Evolutionary conservation across 106 monocot genomes (phyloP).

Genomic region (Acorus gramineus): DNA sequence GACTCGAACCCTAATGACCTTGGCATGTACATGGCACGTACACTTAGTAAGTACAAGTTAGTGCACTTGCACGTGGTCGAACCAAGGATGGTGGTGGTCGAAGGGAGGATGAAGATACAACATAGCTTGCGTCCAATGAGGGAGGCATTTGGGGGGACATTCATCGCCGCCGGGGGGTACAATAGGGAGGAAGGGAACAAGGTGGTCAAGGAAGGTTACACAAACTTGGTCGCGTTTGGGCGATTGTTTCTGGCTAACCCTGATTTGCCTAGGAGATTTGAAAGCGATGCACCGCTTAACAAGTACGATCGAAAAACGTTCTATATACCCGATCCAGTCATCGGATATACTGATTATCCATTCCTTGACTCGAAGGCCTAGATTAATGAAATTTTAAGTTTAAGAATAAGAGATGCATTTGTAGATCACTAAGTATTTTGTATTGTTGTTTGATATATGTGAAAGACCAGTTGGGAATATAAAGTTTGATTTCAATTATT

Average conservation of each 20-base stretch:
- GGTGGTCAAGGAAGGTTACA: constrained; percentile 13
- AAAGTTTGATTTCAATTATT: too few relatives aligned
- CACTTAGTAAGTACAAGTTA: constrained; percentile 18
- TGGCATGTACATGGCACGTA: constrained; percentile 27
- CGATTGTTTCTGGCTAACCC: constrained; percentile 14
- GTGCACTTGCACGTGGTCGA: constrained; percentile 31
- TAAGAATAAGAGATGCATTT: too few relatives aligned
- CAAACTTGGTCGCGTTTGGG: constrained; percentile 32
- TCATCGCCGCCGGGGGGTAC: constrained; percentile 28
- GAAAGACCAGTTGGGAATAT: too few relatives aligned
- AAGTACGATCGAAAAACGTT: constrained; percentile 31
- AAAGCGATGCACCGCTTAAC: constrained; percentile 28
- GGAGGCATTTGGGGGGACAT: constrained; percentile 29
- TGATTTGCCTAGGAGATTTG: constrained; percentile 10
- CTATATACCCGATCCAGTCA: constrained; percentile 25
- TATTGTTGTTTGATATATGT: too few relatives aligned
- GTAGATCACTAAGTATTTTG: too few relatives aligned
- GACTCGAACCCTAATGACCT: constrained; percentile 39
- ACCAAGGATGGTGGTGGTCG: constrained; percentile 15
- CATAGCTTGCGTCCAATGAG: constrained; percentile 25
- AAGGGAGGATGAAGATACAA: constrained; percentile 4
- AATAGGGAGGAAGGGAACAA: constrained; percentile 33
- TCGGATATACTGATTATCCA: constrained; percentile 41
- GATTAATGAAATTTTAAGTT: too few relatives aligned
- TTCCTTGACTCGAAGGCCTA: constrained; percentile 12